Conservation (phyloP, 441 rosid genomes). For the Isatis lusitanica region DNA sequence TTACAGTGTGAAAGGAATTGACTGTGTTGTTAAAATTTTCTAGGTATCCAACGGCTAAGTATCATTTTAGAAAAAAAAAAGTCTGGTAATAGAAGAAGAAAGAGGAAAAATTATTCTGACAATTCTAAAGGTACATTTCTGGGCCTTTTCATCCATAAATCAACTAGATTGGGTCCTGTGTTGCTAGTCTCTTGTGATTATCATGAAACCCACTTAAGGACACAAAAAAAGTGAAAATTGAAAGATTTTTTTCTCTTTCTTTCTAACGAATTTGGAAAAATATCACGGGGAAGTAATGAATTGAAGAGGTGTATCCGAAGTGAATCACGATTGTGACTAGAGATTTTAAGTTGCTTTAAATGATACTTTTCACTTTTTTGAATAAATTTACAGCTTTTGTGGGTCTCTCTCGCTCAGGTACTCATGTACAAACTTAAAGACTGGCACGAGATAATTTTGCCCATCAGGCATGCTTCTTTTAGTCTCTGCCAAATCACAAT, state of each 20-base stretch:
- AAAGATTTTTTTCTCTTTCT: not conserved
- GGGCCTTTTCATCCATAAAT: conserved; percentile 22
- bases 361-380: conserved; percentile 21
- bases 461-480: conserved; percentile 32
- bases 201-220: conserved; percentile 35
- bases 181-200: conserved; percentile 19
- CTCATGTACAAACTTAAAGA: conserved; percentile 16
- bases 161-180: conserved; percentile 31
- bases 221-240: not conserved
- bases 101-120: conserved; percentile 7
- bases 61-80: not conserved
- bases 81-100: conserved; percentile 9
- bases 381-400: conserved; percentile 28
- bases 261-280: conserved; percentile 13
- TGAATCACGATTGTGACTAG: conserved; percentile 33
- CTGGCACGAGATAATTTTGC: conserved; percentile 18
- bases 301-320: conserved; percentile 19
- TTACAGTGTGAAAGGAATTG: conserved; percentile 30
- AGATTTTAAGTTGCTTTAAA: conserved; percentile 39
- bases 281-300: conserved; percentile 29
- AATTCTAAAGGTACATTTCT: conserved; percentile 25
- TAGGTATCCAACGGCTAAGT: conserved; percentile 26
- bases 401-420: conserved; percentile 35
- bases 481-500: not conserved
- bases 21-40: conserved; percentile 5